These are phyloP conservation scores for Sporodiniella umbellata DNA, from an alignment of 371 early-diverging fungal genomes.

Conservation along the genomic window DNA sequence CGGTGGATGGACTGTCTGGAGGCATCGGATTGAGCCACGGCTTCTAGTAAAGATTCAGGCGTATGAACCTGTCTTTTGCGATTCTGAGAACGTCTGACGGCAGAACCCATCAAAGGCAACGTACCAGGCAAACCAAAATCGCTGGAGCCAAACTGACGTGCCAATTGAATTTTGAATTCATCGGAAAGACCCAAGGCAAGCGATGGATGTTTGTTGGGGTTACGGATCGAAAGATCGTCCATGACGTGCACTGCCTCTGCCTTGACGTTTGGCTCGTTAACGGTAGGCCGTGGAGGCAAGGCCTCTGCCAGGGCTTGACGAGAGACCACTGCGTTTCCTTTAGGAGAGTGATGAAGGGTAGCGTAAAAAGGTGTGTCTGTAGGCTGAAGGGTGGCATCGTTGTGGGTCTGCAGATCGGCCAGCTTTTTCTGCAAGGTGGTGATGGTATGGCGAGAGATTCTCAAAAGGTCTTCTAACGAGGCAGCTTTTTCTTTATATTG, in stretches of 20 bases:
- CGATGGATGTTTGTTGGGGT: conserved; percentile 28
- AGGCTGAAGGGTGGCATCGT: conserved; percentile 60
- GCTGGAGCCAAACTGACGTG: conserved; percentile 43
- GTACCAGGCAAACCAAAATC: conserved; percentile 42
- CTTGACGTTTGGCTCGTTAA: too few species aligned
- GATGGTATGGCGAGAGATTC: conserved; percentile 79
- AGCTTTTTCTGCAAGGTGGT: conserved; percentile 72
- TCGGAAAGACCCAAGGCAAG: conserved; percentile 41
- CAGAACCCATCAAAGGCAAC: conserved; percentile 47
- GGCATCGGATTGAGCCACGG: not conserved
- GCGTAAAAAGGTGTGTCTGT: too few species aligned
- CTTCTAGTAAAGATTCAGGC: not conserved
- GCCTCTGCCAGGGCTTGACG: conserved; percentile 34
- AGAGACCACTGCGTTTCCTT: conserved; percentile 28
- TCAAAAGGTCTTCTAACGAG: conserved; percentile 75
- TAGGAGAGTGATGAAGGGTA: conserved; percentile 69
- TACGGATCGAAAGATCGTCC: not conserved
- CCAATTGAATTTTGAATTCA: conserved; percentile 43
- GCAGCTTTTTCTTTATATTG: conserved; percentile 68
- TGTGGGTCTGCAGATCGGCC: conserved; percentile 62
- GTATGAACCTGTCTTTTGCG: conserved; percentile 24
- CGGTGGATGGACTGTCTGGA: too few species aligned
- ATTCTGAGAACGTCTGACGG: conserved; percentile 29
- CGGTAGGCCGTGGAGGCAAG: conserved; percentile 33
- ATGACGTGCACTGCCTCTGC: conserved; percentile 35